Base-by-base conservation (phyloP, 2,329 filamentous ascomycete species). In the Colletotrichum navitas region DNA sequence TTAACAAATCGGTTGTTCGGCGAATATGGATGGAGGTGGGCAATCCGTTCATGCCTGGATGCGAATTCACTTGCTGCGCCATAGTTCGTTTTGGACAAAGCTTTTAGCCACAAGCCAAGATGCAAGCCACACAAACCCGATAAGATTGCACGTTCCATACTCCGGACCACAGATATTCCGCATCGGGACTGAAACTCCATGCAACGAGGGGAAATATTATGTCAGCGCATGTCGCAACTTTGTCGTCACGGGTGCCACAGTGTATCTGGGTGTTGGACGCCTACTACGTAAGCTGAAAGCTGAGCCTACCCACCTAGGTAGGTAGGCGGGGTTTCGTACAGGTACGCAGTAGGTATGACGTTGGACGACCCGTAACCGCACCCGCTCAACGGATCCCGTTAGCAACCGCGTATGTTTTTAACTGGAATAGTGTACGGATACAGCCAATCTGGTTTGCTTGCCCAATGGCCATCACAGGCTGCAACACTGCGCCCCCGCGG, bases 241-340 rank as follows among this genome's bases (percentile, higher is more conserved):
- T 68, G 49, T 59, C 68, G 68, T 71, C 68, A 71, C 54, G 26
- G 12, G 26, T 63, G 64, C 43, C 36, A 26, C 21, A 45, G 18
- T 45, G 41, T 43, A 43, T 21, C 3, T 43, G 41, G 64, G 58
- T 63, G 26, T 39, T 45, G 60, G 61, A 18, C 24, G 12, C 10
- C 4, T 2, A 36, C 8, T 36, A 36, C 34, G 34, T 36, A 36
- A 39, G 10, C 16, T 1, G 39, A 55, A 49, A 47, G 51, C 47
- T 49, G 10, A 39, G 11, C 36, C 36, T 12, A 39, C 10, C 36
- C 12, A 10, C 36, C 34, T 36, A 45, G 16, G 5, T 21, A n/a
- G 43, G 12, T 47, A 12, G 3, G 7, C 21, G 12, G 21, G 3
- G 12, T 12, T 16, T 47, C 2, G 8, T 47, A 24, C 8, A 11